Conservation (phyloP, 768 basidiomycete species). For the Neoboletus subvelutipes region DNA sequence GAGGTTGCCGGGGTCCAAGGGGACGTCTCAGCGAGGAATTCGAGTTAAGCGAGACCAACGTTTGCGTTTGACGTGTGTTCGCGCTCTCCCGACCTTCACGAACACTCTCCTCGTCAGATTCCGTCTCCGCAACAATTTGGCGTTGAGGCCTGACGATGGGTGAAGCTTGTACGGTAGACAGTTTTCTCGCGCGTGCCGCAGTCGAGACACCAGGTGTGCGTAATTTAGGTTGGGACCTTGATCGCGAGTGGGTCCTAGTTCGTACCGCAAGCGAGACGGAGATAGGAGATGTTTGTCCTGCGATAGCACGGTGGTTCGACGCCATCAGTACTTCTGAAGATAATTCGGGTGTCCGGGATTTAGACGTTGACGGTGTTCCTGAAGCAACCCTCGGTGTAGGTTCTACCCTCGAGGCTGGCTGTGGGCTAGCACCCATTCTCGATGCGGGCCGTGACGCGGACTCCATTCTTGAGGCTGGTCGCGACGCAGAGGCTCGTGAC, state of each 20-base stretch:
- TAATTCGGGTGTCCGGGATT: not conserved
- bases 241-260: slow-evolving; percentile 24
- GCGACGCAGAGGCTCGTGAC: slow-evolving; percentile 15
- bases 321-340: not conserved
- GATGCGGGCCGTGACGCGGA: slow-evolving; percentile 20
- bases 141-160: slow-evolving; percentile 19
- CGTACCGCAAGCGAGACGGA: not conserved
- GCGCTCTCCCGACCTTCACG: not conserved
- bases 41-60: slow-evolving; percentile 18
- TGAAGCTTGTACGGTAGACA: slow-evolving; percentile 33
- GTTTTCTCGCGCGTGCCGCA: slow-evolving; percentile 18
- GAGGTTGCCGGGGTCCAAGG: slow-evolving; percentile 21
- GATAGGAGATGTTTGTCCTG: not conserved
- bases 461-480: slow-evolving; percentile 14
- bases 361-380: not conserved
- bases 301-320: not conserved
- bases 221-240: slow-evolving; percentile 39
- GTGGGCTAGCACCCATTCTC: slow-evolving; percentile 14
- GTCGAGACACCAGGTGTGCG: slow-evolving; percentile 6
- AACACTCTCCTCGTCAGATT: not conserved
- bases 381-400: not conserved
- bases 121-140: slow-evolving; percentile 12
- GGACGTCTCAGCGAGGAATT: slow-evolving; percentile 27
- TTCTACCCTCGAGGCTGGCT: slow-evolving; percentile 17
- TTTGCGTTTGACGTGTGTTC: slow-evolving; percentile 7